Conservation (phyloP, 1,284 basidiomycete species). For the Somion occarium region DNA sequence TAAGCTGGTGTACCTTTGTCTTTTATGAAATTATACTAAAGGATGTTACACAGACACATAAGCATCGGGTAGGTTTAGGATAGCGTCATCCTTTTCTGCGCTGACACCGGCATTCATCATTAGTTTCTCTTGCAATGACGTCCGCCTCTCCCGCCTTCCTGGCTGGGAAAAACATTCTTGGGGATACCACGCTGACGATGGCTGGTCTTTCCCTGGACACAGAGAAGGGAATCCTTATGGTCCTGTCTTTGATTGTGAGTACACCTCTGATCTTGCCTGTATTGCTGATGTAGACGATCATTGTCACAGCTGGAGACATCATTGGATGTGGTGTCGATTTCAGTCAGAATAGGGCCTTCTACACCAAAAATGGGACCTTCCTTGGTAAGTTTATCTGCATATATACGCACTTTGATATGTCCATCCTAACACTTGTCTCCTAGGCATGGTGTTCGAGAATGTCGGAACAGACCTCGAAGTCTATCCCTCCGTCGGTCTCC, state of each 20-base stretch:
- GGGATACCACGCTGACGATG: slow-evolving; percentile 95
- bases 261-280: neutral
- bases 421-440: neutral
- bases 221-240: slow-evolving; percentile 73
- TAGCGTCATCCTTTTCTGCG: neutral
- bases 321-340: slow-evolving; percentile 92
- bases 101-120: slow-evolving; percentile 1
- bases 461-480: slow-evolving; percentile 60
- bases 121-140: slow-evolving; percentile 44
- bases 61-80: slow-evolving; percentile 54
- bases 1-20: slow-evolving; percentile 31
- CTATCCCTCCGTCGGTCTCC: slow-evolving; percentile 85
- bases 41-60: slow-evolving; percentile 55
- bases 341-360: slow-evolving; percentile 74
- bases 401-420: neutral
- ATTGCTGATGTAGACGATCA: neutral
- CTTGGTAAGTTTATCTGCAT: slow-evolving; percentile 49
- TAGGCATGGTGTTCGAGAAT: slow-evolving; percentile 69
- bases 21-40: slow-evolving; percentile 5
- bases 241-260: slow-evolving; percentile 69
- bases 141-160: slow-evolving; percentile 71
- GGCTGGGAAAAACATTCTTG: slow-evolving; percentile 90
- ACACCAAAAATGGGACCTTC: slow-evolving; percentile 82
- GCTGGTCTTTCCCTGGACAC: slow-evolving; percentile 71
- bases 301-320: slow-evolving; percentile 65